Percentiles rank a stretch among this genome's conserved stretches.
Conservation (phyloP, 306 rosid species). For the Fragaria vesca region DNA sequence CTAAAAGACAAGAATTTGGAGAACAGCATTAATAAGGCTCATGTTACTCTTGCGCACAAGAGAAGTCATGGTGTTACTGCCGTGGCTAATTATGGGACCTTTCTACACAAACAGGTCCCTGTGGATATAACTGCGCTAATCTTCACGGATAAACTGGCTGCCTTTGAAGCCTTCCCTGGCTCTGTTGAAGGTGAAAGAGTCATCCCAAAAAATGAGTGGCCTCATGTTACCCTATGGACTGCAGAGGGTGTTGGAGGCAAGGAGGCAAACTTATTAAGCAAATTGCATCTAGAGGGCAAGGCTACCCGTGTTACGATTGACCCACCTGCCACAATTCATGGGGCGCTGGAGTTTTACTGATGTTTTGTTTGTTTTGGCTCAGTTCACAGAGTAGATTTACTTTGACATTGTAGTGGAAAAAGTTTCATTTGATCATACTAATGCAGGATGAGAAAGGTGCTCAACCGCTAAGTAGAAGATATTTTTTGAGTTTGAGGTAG, state of each 20-base stretch:
- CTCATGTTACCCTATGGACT: conserved; percentile 87
- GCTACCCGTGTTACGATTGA: conserved; percentile 59
- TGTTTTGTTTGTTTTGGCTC: neutral
- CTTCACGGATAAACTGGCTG: conserved; percentile 76
- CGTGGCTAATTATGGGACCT: conserved; percentile 69
- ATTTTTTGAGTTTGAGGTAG: neutral
- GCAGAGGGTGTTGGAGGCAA: conserved; percentile 67
- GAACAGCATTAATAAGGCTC: conserved; percentile 47
- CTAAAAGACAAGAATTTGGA: conserved; percentile 49
- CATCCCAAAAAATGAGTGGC: conserved; percentile 70
- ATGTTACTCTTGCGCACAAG: conserved; percentile 95
- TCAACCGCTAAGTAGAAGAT: neutral
- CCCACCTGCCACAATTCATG: conserved; percentile 57
- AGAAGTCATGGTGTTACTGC: conserved; percentile 87
- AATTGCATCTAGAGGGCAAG: conserved; percentile 63
- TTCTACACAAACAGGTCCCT: conserved; percentile 52
- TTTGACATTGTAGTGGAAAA: neutral
- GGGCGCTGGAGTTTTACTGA: conserved; percentile 61
- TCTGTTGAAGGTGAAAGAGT: conserved; percentile 70
- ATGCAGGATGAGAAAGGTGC: conserved; percentile 2
- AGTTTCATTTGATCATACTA: neutral
- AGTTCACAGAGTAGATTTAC: neutral
- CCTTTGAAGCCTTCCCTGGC: conserved; percentile 76
- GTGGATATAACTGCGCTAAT: conserved; percentile 67
- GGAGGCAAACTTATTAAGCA: conserved; percentile 70